A percentile compares a stretch with the other conserved stretches of the same genome.
Evolutionary conservation across 1,284 basidiomycete genomes (phyloP).

Genomic region (Ceratobasidium papillatum): DNA sequence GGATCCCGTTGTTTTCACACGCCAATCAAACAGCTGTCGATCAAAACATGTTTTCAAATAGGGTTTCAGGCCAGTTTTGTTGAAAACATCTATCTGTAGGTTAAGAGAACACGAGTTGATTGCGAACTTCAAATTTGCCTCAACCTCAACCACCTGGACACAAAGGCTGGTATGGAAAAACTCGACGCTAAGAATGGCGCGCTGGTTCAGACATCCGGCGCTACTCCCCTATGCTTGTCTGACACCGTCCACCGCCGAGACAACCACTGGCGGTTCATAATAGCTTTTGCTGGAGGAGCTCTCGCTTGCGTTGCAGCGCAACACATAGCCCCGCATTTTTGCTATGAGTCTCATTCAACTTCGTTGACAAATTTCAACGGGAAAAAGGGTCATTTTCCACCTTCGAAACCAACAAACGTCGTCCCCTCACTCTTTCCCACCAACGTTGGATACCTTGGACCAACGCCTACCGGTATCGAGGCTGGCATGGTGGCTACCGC

Average conservation of each 20-base stretch:
- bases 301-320: slow-evolving; percentile 23
- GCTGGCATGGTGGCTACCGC: slow-evolving; percentile 80
- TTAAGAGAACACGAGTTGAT: too few relatives aligned
- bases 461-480: slow-evolving; percentile 85
- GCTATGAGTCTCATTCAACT: background rate
- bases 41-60: too few relatives aligned
- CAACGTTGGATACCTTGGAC: slow-evolving; percentile 80
- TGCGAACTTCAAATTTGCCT: too few relatives aligned
- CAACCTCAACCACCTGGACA: too few relatives aligned
- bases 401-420: slow-evolving; percentile 71
- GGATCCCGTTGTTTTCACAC: too few relatives aligned
- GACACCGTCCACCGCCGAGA: background rate
- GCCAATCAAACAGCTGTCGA: too few relatives aligned
- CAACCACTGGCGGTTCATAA: slow-evolving; percentile 8
- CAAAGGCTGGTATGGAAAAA: too few relatives aligned
- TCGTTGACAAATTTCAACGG: background rate
- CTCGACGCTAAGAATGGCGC: slow-evolving; percentile 24
- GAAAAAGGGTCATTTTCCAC: slow-evolving; percentile 63
- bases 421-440: slow-evolving; percentile 76
- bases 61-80: too few relatives aligned
- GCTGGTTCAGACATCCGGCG: background rate
- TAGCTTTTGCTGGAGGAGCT: slow-evolving; percentile 29
- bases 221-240: background rate
- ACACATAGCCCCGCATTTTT: slow-evolving; percentile 17
- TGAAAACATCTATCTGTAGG: too few relatives aligned